Evolutionary conservation across 1,284 basidiomycete genomes (phyloP).

Genomic region (Amylostereum areolatum): DNA sequence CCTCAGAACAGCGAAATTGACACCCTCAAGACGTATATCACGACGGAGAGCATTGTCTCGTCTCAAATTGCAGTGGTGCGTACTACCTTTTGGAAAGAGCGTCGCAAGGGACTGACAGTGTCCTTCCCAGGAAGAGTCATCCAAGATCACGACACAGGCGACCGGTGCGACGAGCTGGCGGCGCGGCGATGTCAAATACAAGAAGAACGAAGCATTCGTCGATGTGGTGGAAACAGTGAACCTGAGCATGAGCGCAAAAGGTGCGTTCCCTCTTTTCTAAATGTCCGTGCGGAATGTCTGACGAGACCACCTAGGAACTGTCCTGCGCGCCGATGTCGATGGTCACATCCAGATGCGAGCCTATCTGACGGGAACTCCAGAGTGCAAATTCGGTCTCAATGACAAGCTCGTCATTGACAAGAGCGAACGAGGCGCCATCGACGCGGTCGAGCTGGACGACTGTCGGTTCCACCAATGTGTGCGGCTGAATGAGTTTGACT

Average conservation of each 20-base stretch:
- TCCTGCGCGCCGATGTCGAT: slow-evolving; percentile 95
- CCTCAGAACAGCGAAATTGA: slow-evolving; percentile 99
- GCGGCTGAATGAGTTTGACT: slow-evolving; percentile 89
- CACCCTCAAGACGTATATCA: slow-evolving; percentile 96
- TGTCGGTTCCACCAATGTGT: slow-evolving; percentile 99
- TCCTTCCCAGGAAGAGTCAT: slow-evolving; percentile 80
- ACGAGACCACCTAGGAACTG: slow-evolving; percentile 52
- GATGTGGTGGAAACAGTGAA: slow-evolving; percentile 98
- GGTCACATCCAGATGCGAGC: slow-evolving; percentile 98
- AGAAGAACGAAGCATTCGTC: slow-evolving; percentile 98
- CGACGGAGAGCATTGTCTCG: slow-evolving; percentile 93
- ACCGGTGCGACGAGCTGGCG: slow-evolving; percentile 95
- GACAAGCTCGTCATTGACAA: slow-evolving; percentile 97
- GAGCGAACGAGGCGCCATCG: slow-evolving; percentile 54
- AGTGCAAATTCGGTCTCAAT: slow-evolving; percentile 98
- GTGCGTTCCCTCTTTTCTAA: slow-evolving; percentile 32
- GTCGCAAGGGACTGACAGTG: too few relatives aligned
- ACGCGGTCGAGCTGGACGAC: slow-evolving; percentile 93
- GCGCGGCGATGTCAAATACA: slow-evolving; percentile 90
- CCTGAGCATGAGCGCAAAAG: slow-evolving; percentile 93
- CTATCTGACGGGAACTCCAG: slow-evolving; percentile 91
- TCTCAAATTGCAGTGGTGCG: slow-evolving; percentile 72
- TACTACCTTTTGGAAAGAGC: slow-evolving; percentile 14
- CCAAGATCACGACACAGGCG: slow-evolving; percentile 94
- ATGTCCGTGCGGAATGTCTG: too few relatives aligned